These are phyloP conservation scores for Collariella sp. DNA, from an alignment of 495 filamentous ascomycete species.

Conservation along the genomic window DNA sequence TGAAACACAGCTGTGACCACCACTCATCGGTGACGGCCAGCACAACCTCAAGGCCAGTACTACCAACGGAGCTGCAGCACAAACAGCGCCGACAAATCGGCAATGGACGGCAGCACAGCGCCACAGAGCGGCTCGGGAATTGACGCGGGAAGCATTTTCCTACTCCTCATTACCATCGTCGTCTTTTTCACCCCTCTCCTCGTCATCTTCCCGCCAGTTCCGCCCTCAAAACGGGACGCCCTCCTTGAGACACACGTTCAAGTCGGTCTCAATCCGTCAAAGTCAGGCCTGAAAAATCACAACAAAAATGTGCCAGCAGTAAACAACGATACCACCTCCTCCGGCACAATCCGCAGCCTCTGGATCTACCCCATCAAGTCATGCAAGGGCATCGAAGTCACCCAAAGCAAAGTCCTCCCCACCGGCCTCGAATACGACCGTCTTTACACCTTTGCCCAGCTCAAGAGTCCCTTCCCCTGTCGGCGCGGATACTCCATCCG, in stretches of 20 bases:
- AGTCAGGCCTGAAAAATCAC: conserved; percentile 29
- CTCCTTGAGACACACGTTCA: conserved; percentile 37
- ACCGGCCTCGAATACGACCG: conserved; percentile 78
- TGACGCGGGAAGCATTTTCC: conserved; percentile 25
- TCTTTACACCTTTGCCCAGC: conserved; percentile 72
- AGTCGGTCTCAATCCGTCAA: conserved; percentile 29
- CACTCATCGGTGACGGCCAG: not conserved
- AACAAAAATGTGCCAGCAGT: conserved; percentile 19
- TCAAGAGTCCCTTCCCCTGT: conserved; percentile 46
- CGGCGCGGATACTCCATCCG: conserved; percentile 27
- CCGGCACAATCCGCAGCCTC: conserved; percentile 57
- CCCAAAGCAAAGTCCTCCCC: conserved; percentile 53
- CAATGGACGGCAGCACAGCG: conserved; percentile 10
- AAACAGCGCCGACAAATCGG: not conserved
- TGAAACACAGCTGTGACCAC: not conserved
- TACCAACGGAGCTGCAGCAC: not conserved
- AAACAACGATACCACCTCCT: conserved; percentile 8
- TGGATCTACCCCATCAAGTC: conserved; percentile 87
- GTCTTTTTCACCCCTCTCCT: conserved; percentile 43
- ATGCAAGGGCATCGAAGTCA: conserved; percentile 71
- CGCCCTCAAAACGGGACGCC: conserved; percentile 39
- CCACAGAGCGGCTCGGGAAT: conserved; percentile 17
- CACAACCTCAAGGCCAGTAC: too few species aligned
- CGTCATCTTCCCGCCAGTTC: conserved; percentile 39
- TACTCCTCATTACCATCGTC: conserved; percentile 38